phyloP scores from a whole-genome alignment of 2,329 filamentous ascomycete genomes.

The Xylariaceae sp. region DNA sequence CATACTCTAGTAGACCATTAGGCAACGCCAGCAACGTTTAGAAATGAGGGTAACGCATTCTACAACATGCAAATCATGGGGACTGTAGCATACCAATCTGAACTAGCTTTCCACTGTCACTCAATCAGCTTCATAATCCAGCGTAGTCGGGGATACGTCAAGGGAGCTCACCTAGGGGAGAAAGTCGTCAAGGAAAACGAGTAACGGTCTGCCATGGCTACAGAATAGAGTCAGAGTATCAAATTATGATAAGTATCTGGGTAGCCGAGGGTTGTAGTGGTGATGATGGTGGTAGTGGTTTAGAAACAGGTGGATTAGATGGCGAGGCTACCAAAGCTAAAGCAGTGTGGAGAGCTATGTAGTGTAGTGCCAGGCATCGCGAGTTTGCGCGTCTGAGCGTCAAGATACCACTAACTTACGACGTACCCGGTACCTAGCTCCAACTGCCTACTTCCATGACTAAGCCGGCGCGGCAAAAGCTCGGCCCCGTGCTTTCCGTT shows the following conservation, averaged over 20 bases:
- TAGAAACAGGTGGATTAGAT: slow-evolving; percentile 14
- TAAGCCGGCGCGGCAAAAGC: not conserved
- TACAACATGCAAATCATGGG: slow-evolving; percentile 11
- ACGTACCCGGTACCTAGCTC: not conserved
- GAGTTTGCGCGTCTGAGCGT: slow-evolving; percentile 34
- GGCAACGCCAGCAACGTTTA: slow-evolving; percentile 31
- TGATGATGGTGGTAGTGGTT: slow-evolving; percentile 11
- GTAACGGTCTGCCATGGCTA: slow-evolving; percentile 92
- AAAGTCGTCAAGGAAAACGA: slow-evolving; percentile 99
- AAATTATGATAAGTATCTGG: slow-evolving; percentile 12
- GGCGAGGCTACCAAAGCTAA: slow-evolving; percentile 25
- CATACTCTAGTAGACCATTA: slow-evolving; percentile 74
- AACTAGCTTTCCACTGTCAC: slow-evolving; percentile 88
- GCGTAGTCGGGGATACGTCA: slow-evolving; percentile 31
- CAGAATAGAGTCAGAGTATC: slow-evolving; percentile 17
- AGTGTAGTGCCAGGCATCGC: slow-evolving; percentile 32
- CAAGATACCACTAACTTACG: slow-evolving; percentile 8
- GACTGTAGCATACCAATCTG: slow-evolving; percentile 75
- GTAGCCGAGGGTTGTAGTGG: no score
- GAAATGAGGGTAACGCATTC: not conserved
- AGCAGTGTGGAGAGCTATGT: slow-evolving; percentile 27
- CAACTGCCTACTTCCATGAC: not conserved
- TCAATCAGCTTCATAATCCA: slow-evolving; percentile 44
- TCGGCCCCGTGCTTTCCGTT: not conserved
- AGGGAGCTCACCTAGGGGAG: slow-evolving; percentile 84